Percentiles rank a stretch among this genome's conserved stretches.
These are phyloP conservation scores for carrot (Daucus carota) DNA, from an alignment of 129 eudicot genomes.

Conservation along the genomic window DNA sequence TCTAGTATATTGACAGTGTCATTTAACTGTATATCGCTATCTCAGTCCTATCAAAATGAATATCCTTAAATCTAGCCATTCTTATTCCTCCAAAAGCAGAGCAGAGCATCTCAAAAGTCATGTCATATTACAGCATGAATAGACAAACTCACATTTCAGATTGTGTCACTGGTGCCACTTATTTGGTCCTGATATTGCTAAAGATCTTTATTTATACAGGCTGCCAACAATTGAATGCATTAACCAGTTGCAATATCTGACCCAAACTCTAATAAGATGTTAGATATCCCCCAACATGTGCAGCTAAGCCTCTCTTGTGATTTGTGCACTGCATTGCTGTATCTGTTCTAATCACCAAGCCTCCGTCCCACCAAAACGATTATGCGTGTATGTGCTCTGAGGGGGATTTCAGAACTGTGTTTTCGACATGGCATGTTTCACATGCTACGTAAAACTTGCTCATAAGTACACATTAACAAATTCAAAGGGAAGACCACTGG, in stretches of 20 bases:
- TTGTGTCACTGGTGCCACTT: neutral
- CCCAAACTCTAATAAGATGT: neutral
- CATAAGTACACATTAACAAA: neutral
- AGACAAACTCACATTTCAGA: neutral
- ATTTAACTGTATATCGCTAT: neutral
- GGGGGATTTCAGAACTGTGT: conserved; percentile 5
- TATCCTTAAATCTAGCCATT: neutral
- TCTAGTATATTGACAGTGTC: neutral
- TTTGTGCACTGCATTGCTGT: neutral
- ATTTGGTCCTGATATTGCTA: neutral
- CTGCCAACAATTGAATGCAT: conserved; percentile 3
- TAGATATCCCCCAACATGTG: neutral
- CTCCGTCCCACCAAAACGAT: conserved; percentile 9
- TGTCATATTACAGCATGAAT: neutral
- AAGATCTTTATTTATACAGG: neutral
- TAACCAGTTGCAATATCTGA: neutral
- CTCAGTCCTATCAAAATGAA: neutral
- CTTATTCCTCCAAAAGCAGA: neutral
- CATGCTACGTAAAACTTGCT: neutral
- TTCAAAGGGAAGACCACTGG: neutral
- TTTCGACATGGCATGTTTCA: neutral
- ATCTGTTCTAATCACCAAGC: neutral
- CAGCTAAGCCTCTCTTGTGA: neutral
- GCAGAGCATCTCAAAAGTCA: neutral
- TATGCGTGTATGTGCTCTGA: neutral